Evolutionary conservation across 257 asterid genomes (phyloP).

Genomic region (Paraleonurus japonicus): DNA sequence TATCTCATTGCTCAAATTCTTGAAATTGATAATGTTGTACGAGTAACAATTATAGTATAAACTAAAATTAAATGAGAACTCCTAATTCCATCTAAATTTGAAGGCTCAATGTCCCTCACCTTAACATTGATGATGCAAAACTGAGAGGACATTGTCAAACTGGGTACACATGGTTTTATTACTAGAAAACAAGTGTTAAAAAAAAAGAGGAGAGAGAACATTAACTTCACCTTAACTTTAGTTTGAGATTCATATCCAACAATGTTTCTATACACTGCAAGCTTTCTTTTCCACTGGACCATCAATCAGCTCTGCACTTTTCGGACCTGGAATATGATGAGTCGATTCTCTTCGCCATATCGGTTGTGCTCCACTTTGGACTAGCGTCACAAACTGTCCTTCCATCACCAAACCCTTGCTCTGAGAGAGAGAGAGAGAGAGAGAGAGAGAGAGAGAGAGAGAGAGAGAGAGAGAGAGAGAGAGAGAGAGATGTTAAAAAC

Average conservation of each 20-base stretch:
- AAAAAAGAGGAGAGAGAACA: background rate
- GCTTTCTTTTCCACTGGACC: background rate
- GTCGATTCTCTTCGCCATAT: conserved; percentile 95
- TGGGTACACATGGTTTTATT: conserved; percentile 18
- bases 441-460: background rate
- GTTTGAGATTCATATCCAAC: background rate
- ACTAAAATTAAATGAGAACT: background rate
- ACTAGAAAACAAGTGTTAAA: background rate
- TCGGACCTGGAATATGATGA: conserved; percentile 98
- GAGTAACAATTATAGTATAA: background rate
- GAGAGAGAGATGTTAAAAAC: background rate
- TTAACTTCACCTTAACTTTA: conserved; percentile 12
- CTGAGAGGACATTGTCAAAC: background rate
- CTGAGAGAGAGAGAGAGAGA: conserved; percentile 36
- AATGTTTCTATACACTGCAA: conserved; percentile 9
- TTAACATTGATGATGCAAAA: background rate
- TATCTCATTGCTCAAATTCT: background rate
- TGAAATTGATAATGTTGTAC: background rate
- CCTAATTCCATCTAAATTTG: background rate
- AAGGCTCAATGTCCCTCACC: background rate
- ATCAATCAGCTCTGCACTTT: conserved; percentile 59
- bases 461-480: background rate
- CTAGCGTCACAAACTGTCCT: conserved; percentile 88
- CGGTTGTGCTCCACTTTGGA: conserved; percentile 98
- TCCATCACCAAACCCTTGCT: conserved; percentile 61